Evolutionary conservation across 1,284 basidiomycete genomes (phyloP).

Genomic region (Cerrena zonata): DNA sequence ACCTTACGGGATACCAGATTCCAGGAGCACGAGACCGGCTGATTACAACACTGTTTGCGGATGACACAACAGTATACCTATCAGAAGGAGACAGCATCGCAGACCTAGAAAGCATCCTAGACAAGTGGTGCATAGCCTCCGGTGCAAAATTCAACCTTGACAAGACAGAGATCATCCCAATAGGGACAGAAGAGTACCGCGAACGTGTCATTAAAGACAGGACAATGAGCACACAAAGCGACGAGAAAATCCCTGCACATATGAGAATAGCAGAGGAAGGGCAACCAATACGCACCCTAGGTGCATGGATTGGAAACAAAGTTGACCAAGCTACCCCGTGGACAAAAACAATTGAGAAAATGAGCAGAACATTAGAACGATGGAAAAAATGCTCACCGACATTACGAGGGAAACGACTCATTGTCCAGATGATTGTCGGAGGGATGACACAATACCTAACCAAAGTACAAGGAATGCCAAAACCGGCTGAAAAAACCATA

Average conservation of each 20-base stretch:
- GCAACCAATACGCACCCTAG: constrained; percentile 20
- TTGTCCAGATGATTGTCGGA: constrained; percentile 19
- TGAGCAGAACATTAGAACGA: constrained; percentile 6
- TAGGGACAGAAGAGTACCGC: constrained; percentile 19
- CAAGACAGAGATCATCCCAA: constrained; percentile 33
- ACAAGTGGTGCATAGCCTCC: constrained; percentile 29
- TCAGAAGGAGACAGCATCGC: too few species aligned
- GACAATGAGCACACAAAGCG: neutral
- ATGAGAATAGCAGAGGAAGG: constrained; percentile 21
- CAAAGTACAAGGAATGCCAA: constrained; percentile 23
- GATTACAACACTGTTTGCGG: constrained; percentile 27
- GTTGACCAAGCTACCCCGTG: constrained; percentile 13
- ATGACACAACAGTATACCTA: too few species aligned
- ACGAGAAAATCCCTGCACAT: neutral
- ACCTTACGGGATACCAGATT: constrained; percentile 15
- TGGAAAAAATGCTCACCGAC: constrained; percentile 19
- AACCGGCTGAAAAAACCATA: constrained; percentile 3
- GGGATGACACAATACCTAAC: too few species aligned
- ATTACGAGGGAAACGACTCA: constrained; percentile 13
- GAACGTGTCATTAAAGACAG: neutral
- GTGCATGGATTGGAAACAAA: too few species aligned
- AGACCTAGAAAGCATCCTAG: constrained; percentile 17
- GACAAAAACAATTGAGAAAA: constrained; percentile 16
- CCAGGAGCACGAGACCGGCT: constrained; percentile 12
- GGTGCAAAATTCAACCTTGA: constrained; percentile 30